Conservation (phyloP, 495 filamentous ascomycete genomes). For the Margaritispora aquatica region DNA sequence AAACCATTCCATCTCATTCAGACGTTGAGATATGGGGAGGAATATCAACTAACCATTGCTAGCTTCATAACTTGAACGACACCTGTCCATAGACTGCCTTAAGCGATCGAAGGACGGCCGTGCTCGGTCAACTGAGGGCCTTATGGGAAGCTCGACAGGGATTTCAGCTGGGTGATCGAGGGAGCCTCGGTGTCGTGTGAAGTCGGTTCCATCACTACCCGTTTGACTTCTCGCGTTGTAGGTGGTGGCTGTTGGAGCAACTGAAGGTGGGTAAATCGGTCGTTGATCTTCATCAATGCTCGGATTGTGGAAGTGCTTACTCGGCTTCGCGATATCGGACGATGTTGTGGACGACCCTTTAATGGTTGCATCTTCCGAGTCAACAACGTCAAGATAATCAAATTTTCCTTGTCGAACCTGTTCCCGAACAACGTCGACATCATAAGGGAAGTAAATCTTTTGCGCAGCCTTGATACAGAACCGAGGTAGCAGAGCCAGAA, state of each 20-base stretch:
- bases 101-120: constrained; percentile 75
- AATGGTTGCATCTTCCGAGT: constrained; percentile 16
- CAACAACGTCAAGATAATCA: constrained; percentile 50
- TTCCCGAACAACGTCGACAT: constrained; percentile 95
- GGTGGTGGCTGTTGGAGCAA: constrained; percentile 67
- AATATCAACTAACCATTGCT: no score
- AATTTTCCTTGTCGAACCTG: constrained; percentile 78
- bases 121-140: constrained; percentile 57
- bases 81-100: constrained; percentile 65
- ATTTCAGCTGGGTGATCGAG: constrained; percentile 21
- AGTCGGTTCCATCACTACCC: constrained; percentile 90
- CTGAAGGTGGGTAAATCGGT: constrained; percentile 87
- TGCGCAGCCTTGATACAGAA: constrained; percentile 80
- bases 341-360: constrained; percentile 33
- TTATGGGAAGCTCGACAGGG: constrained; percentile 36
- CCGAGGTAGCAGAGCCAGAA: constrained; percentile 76
- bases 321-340: constrained; percentile 59
- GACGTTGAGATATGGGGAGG: no score
- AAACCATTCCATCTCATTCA: no score
- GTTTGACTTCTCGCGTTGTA: constrained; percentile 82
- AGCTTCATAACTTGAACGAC: constrained; percentile 72
- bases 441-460: constrained; percentile 87
- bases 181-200: constrained; percentile 53
- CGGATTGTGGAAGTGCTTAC: constrained; percentile 50
- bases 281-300: constrained; percentile 73